Conservation (phyloP, 495 filamentous ascomycete species). For the Penicillium alfredii region DNA sequence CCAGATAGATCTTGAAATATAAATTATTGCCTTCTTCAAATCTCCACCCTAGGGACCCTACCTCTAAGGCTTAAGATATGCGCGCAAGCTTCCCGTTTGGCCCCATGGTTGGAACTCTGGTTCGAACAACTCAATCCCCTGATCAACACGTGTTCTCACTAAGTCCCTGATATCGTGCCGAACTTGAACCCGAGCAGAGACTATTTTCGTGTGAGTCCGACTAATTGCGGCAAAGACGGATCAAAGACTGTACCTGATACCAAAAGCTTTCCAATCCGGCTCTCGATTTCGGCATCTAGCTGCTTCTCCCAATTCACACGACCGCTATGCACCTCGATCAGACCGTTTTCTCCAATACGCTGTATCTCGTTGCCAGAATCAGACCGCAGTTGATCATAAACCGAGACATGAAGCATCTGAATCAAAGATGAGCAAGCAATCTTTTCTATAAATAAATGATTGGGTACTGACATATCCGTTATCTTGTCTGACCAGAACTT, state of each 20-base stretch:
- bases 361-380: neutral
- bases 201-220: too few species aligned
- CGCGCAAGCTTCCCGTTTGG: constrained; percentile 1
- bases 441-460: neutral
- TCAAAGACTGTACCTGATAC: constrained; percentile 26
- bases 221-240: too few species aligned
- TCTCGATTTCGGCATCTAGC: constrained; percentile 2
- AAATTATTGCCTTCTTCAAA: too few species aligned
- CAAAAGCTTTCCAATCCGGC: constrained; percentile 18
- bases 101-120: constrained; percentile 24
- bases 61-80: constrained; percentile 1
- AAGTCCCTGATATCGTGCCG: constrained; percentile 3
- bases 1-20: too few species aligned
- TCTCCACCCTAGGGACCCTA: too few species aligned
- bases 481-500: constrained; percentile 15
- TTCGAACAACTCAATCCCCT: constrained; percentile 4
- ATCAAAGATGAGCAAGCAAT: too few species aligned
- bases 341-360: constrained; percentile 5
- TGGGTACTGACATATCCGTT: constrained; percentile 14
- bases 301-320: constrained; percentile 5
- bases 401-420: constrained; percentile 10
- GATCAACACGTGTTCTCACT: neutral
- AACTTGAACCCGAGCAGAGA: constrained; percentile 3
- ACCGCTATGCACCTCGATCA: constrained; percentile 9
- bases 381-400: constrained; percentile 7